phyloP scores from a whole-genome alignment of 176 grass and related monocot genomes.

The Olyra latifolia region DNA sequence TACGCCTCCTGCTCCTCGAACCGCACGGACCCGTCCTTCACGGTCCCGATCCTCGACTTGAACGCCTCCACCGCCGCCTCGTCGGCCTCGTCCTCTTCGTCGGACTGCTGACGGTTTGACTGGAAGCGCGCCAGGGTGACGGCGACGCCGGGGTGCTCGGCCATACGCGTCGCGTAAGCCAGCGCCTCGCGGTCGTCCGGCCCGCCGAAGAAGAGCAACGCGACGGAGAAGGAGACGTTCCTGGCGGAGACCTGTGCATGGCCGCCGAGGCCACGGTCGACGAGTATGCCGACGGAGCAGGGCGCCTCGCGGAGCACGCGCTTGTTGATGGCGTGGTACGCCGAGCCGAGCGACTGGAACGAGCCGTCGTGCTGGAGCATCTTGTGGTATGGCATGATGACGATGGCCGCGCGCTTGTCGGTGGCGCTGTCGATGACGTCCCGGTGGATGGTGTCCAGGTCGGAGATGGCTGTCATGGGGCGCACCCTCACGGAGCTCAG shows the following conservation, averaged over 20 bases:
- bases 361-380: conserved; percentile 57
- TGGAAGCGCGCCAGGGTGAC: conserved; percentile 52
- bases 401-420: conserved; percentile 52
- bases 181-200: conserved; percentile 81
- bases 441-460: conserved; percentile 68
- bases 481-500: conserved; percentile 63
- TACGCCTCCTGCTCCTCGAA: conserved; percentile 31
- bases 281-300: conserved; percentile 70
- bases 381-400: conserved; percentile 81
- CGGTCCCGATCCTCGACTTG: neutral
- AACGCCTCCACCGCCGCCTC: conserved; percentile 41
- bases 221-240: conserved; percentile 53
- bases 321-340: conserved; percentile 66
- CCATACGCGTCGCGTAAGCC: conserved; percentile 64
- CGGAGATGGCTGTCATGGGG: conserved; percentile 76
- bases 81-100: conserved; percentile 3
- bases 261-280: conserved; percentile 83
- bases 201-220: conserved; percentile 68
- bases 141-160: conserved; percentile 54
- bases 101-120: neutral
- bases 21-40: conserved; percentile 29
- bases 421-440: conserved; percentile 65
- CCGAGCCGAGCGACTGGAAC: conserved; percentile 48
- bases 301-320: conserved; percentile 65
- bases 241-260: conserved; percentile 55